Percentiles rank a stretch among this genome's conserved stretches.
Conservation (phyloP, 352 stramenopile species). For the Peronospora belbahrii region DNA sequence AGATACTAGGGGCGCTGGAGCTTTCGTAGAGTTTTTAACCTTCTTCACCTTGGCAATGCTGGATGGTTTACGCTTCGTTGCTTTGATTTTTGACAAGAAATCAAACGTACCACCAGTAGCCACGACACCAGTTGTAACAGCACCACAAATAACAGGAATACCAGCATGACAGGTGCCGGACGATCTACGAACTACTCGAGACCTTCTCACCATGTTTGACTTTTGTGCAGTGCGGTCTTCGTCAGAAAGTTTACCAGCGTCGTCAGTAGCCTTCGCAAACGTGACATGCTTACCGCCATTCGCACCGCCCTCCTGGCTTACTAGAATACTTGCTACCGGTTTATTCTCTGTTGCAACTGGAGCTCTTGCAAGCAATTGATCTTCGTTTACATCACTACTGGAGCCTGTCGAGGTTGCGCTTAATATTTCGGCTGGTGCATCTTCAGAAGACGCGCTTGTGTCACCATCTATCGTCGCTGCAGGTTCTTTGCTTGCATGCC, state of each 20-base stretch:
- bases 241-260: constrained; percentile 16
- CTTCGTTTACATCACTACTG: constrained; percentile 5
- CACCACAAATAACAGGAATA: constrained; percentile 9
- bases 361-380: constrained; percentile 1
- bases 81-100: constrained; percentile 77
- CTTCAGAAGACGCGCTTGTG: background rate
- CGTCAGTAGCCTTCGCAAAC: constrained; percentile 41
- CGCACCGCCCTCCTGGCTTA: constrained; percentile 10
- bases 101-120: constrained; percentile 77
- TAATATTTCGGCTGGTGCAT: constrained; percentile 1
- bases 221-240: constrained; percentile 22
- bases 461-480: constrained; percentile 6
- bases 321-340: constrained; percentile 11
- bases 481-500: constrained; percentile 24
- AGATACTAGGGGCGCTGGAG: constrained; percentile 4
- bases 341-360: constrained; percentile 12
- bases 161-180: constrained; percentile 14
- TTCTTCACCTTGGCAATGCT: constrained; percentile 9
- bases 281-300: constrained; percentile 47
- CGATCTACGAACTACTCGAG: constrained; percentile 24
- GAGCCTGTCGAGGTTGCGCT: constrained; percentile 1
- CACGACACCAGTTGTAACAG: constrained; percentile 56
- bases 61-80: constrained; percentile 20
- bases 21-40: constrained; percentile 19
- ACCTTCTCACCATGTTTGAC: constrained; percentile 25